Percentiles rank a stretch among this genome's conserved stretches.
phyloP scores from a whole-genome alignment of 2,329 filamentous ascomycete species.

The Diaporthe vexans region DNA sequence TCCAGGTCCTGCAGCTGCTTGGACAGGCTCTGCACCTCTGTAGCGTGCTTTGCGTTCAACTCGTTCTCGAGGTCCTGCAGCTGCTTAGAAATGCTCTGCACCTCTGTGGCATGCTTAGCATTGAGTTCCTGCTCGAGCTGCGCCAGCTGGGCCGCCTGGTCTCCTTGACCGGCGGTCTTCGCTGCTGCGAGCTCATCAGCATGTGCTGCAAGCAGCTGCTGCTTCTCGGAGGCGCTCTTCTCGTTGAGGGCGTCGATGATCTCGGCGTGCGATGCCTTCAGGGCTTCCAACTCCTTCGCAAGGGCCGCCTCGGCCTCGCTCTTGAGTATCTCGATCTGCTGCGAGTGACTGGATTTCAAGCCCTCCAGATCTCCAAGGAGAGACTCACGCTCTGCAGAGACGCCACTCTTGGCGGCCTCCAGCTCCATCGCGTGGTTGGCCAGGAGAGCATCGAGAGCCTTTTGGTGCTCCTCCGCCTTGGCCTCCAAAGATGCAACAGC shows the following conservation, averaged over 20 bases:
- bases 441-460: constrained; percentile 67
- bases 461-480: constrained; percentile 67
- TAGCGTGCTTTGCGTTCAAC: constrained; percentile 48
- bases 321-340: constrained; percentile 62
- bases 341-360: constrained; percentile 67
- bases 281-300: constrained; percentile 56
- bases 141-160: constrained; percentile 46
- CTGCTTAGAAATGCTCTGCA: constrained; percentile 35
- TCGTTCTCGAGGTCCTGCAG: constrained; percentile 40
- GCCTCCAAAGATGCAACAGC: constrained; percentile 62
- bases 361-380: constrained; percentile 65
- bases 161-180: constrained; percentile 46
- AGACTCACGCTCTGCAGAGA: constrained; percentile 63
- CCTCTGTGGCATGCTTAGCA: constrained; percentile 35
- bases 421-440: constrained; percentile 72
- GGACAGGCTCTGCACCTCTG: constrained; percentile 46
- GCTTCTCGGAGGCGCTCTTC: constrained; percentile 56
- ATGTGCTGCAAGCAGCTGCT: constrained; percentile 53
- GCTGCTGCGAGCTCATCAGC: constrained; percentile 49
- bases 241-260: constrained; percentile 59
- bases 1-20: constrained; percentile 39
- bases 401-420: constrained; percentile 67
- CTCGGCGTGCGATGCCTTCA: constrained; percentile 60
- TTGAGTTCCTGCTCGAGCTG: constrained; percentile 47
- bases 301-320: constrained; percentile 57